Base-by-base conservation (phyloP, 2,329 filamentous ascomycete species). In the Xylariomycetidae sp. region DNA sequence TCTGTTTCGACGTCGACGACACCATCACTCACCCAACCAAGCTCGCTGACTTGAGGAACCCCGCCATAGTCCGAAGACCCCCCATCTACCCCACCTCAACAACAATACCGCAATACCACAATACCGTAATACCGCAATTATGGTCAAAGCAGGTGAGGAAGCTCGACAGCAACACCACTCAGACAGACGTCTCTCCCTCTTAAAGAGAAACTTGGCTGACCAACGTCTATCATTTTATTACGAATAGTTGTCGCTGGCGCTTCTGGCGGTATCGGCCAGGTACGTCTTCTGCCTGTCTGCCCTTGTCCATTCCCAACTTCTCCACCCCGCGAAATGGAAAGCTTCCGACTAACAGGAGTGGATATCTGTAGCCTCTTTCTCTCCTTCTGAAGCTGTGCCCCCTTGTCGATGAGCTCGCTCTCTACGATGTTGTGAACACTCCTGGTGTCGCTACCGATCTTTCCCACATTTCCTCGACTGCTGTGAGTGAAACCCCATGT, bases 371-470 rank as follows among this genome's bases (percentile, higher is more conserved):
- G 89, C 92, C 92, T 51, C 77, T 98, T 57, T 98, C 92, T 48
- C 86, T 98, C 50, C 85, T 98, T 54, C 77, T 97, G 62, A 98
- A 98, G 80, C 80, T 85, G 50, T 86, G 75, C 59, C 85, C 88
- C 47, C 80, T 88, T 58, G 75, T 98, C 56, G 84, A 90, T 57
- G 87, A 97, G 72, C 86, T 98, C 55, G 76, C 88, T 42, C 85
- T 98, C 54, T 98, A 96, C 75, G 92, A 98, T 94, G 89, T 98
- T 50, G 90, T 97, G 67, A 96, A 97, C 78, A 94, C 88, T 31
- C 89, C 88, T 53, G 92, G 92, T 67, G 92, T 98, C 59, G 87
- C 89, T 48, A 82, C 90, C 57, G 92, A 98, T 64, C 81, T 98
- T 41, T 96, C 89, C 41, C 92, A 98, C 76, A 97, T 98, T 68